These are phyloP conservation scores for Schizochytrium sp. DNA, from an alignment of 108 stramenopile species.

Conservation along the genomic window DNA sequence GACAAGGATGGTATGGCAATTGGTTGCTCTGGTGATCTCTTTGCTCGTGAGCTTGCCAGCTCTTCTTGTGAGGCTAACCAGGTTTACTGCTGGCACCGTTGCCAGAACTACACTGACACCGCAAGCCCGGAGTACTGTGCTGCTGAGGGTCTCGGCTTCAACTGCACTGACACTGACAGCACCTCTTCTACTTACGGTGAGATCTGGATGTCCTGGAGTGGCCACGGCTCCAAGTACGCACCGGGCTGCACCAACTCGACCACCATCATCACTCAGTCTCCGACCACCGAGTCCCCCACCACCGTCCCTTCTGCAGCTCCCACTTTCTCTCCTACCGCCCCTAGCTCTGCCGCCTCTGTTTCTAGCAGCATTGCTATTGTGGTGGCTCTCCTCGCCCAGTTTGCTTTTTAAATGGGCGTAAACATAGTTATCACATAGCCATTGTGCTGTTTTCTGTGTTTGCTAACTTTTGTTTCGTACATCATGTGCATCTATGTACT, in stretches of 20 bases:
- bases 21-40: constrained; percentile 70
- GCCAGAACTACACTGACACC: constrained; percentile 70
- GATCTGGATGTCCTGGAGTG: constrained; percentile 65
- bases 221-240: constrained; percentile 68
- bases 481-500: too few relatives aligned
- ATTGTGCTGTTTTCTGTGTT: too few relatives aligned
- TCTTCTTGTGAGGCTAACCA: constrained; percentile 73
- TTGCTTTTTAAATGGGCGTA: too few relatives aligned
- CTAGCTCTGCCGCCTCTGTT: too few relatives aligned
- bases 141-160: constrained; percentile 72
- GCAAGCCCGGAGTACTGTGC: constrained; percentile 76
- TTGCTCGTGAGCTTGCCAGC: constrained; percentile 69
- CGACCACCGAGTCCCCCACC: neutral
- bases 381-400: too few relatives aligned
- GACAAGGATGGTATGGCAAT: constrained; percentile 61
- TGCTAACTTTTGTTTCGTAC: too few relatives aligned
- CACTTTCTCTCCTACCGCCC: too few relatives aligned
- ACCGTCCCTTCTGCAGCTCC: too few relatives aligned
- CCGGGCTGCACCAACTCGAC: constrained; percentile 53
- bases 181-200: constrained; percentile 74
- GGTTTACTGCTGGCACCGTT: constrained; percentile 85
- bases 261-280: neutral
- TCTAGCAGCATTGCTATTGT: too few relatives aligned
- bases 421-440: too few relatives aligned
- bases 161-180: constrained; percentile 65